phyloP scores from a whole-genome alignment of 176 grass and related monocot species.

The Panicum miliaceum region DNA sequence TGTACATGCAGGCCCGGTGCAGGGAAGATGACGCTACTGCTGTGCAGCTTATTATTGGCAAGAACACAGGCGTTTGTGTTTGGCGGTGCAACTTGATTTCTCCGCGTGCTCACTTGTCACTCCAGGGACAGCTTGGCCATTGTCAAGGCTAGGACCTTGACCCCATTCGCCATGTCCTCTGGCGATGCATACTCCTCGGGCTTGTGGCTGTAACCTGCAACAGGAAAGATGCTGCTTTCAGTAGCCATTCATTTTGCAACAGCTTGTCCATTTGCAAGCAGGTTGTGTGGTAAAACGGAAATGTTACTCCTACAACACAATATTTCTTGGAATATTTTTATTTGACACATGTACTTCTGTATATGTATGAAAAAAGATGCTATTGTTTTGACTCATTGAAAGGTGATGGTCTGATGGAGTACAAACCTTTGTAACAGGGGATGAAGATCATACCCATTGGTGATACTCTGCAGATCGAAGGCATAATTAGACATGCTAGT shows the following conservation, averaged over 20 bases:
- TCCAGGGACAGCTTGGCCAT: constrained; percentile 31
- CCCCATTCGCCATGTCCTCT: constrained; percentile 80
- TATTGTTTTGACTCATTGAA: background rate
- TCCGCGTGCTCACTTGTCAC: constrained; percentile 7
- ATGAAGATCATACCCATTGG: constrained; percentile 99
- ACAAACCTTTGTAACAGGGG: constrained; percentile 95
- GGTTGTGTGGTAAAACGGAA: background rate
- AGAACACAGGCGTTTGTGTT: background rate
- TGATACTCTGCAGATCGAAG: constrained; percentile 57
- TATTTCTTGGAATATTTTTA: background rate
- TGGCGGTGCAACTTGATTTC: background rate
- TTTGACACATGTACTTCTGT: background rate
- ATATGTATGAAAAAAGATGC: background rate
- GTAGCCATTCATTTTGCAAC: background rate
- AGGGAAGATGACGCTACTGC: background rate
- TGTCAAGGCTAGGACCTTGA: constrained; percentile 81
- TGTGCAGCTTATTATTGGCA: constrained; percentile 12
- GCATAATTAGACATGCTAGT: background rate
- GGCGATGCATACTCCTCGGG: constrained; percentile 82
- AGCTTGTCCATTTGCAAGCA: background rate
- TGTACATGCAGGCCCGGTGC: background rate
- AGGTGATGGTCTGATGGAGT: background rate
- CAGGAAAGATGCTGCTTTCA: background rate
- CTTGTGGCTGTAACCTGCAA: constrained; percentile 94
- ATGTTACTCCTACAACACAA: background rate